phyloP scores from a whole-genome alignment of 805 yeast genomes.

The Zygoascus bituminiphila region DNA sequence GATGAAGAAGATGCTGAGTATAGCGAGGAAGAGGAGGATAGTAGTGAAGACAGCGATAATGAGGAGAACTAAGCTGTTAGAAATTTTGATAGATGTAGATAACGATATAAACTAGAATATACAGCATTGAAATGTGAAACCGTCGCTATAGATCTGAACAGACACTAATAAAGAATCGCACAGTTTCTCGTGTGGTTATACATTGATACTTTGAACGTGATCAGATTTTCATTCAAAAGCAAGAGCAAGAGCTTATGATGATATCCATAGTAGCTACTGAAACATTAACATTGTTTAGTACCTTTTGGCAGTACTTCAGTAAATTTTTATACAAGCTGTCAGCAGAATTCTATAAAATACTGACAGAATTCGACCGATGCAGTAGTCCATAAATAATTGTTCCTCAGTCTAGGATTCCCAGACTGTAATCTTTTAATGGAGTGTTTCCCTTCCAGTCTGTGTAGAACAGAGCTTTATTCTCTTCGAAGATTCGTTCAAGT shows the following conservation, averaged over 20 bases:
- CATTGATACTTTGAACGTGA: no score
- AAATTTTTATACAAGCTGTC: no score
- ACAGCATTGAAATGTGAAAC: neutral
- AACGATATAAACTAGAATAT: neutral
- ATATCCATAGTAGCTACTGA: no score
- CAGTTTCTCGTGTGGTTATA: no score
- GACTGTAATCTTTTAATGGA: neutral
- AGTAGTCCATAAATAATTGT: no score
- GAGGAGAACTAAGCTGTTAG: no score
- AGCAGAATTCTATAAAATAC: no score
- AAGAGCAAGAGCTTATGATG: no score
- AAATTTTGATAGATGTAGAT: neutral
- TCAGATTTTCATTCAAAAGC: no score
- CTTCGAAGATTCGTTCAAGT: slow-evolving; percentile 12
- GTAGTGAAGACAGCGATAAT: slow-evolving; percentile 18
- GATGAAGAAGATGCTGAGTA: slow-evolving; percentile 20
- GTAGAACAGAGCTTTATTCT: slow-evolving; percentile 11
- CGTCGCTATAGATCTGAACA: neutral
- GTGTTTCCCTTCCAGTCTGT: slow-evolving; percentile 3
- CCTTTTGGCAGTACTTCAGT: no score
- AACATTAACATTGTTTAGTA: no score
- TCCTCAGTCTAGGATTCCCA: slow-evolving; percentile 13
- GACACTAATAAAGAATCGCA: neutral
- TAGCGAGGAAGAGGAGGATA: neutral
- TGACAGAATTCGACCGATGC: no score